phyloP scores from a whole-genome alignment of 2,329 filamentous ascomycete species.

The Fusarium sp. region DNA sequence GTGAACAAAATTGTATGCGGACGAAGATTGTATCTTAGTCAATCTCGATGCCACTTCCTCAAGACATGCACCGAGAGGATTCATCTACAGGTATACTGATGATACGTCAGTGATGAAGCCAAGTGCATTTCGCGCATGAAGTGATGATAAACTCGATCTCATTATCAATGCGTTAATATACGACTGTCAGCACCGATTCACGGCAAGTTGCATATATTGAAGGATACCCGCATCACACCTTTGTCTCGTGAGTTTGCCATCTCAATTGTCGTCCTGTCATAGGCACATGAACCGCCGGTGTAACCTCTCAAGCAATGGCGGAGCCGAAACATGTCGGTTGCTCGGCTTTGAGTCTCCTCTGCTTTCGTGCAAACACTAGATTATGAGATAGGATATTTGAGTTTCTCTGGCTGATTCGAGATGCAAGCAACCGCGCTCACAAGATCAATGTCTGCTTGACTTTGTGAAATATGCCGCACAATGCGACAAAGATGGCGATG shows the following conservation, averaged over 20 bases:
- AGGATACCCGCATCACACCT: constrained; percentile 1
- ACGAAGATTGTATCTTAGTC: too few species aligned
- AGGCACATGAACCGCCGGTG: constrained; percentile 5
- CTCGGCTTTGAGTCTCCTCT: not conserved
- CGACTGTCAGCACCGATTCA: not conserved
- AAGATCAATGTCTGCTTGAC: constrained; percentile 6
- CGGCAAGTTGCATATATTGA: not conserved
- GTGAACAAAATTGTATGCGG: too few species aligned
- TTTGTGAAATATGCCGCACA: not conserved
- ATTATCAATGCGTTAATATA: not conserved
- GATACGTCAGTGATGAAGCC: not conserved
- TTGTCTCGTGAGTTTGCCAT: constrained; percentile 22
- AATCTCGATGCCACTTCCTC: not conserved
- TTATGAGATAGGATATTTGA: not conserved
- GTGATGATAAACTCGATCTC: not conserved
- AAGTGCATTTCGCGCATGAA: not conserved
- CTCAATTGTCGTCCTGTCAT: not conserved
- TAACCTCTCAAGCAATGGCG: not conserved
- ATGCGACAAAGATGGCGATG: not conserved
- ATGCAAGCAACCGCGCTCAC: constrained; percentile 22
- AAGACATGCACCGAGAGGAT: not conserved
- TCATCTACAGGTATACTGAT: not conserved
- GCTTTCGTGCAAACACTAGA: not conserved
- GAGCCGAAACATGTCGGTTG: constrained; percentile 6
- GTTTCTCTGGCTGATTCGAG: not conserved